Base-by-base conservation (phyloP, 345 rosid genomes). In the Orychophragmus violaceus region DNA sequence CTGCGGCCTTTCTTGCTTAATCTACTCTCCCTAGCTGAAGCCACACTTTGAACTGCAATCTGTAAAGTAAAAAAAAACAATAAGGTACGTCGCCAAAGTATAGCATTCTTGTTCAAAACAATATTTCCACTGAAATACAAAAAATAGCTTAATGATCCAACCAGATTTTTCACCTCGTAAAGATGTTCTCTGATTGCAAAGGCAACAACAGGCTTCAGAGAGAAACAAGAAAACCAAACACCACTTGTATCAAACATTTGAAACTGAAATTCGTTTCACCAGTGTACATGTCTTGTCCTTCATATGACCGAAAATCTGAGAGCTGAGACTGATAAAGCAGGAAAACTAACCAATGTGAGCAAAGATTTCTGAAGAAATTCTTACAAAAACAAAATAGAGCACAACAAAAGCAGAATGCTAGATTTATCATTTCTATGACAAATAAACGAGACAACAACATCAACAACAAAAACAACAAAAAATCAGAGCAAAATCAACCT, bases 101-200 rank as follows among this genome's bases (percentile, higher is more conserved):
- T 21, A n/a, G 22, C 51, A 25, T 30, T 74, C 14, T 17, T 23
- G 13, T 32, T 41, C 51, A 45, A 32, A 59, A 46, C 39, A 18
- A 42, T 2, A 14, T 58, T 10, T 30, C 41, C 24, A 62, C 17
- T 27, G 6, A 62, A 16, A 50, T 32, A 33, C 24, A 28, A 28
- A n/a, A n/a, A n/a, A n/a, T 6, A 30, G n/a, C 69, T 53, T 53
- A 27, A 53, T 60, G 37, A 33, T 32, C 18, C 65, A 19, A 45
- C 45, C 19, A 63, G 35, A 11, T 44, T 24, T 23, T 13, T 48
- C 49, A 92, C 98, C 98, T 93, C 96, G 52, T 89, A 90, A 57
- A 93, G 85, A 59, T 93, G 94, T 78, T 89, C 97, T 77, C 98
- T 85, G 36, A 93, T 90, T 67, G 96, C 91, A 75, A 87, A 90